A percentile compares a stretch with the other conserved stretches of the same genome.
Evolutionary conservation across 139 green algal species (phyloP).

Genomic region (Picochlorum sp.): DNA sequence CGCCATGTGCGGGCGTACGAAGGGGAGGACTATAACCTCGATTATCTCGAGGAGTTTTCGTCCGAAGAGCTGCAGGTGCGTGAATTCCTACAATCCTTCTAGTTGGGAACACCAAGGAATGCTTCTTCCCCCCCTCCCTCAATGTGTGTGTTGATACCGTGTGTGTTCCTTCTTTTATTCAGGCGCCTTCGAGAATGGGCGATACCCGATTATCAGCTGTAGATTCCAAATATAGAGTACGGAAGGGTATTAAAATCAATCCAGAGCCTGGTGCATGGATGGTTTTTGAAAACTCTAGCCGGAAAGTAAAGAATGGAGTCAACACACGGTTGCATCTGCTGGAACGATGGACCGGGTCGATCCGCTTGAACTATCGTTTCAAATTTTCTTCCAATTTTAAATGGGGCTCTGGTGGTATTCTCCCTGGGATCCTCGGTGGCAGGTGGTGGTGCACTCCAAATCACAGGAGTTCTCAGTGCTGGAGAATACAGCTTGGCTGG

Average conservation of each 20-base stretch:
- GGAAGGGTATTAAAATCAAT: neutral
- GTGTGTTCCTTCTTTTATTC: no score
- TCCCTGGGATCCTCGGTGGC: constrained; percentile 1
- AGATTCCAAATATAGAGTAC: neutral
- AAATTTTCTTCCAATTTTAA: constrained; percentile 5
- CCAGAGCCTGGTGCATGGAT: neutral
- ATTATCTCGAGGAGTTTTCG: neutral
- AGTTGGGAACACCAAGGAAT: no score
- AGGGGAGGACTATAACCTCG: neutral
- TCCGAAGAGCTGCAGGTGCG: no score
- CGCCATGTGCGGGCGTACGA: neutral
- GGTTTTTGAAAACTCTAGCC: neutral
- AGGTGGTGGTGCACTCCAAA: constrained; percentile 4
- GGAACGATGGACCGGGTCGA: neutral
- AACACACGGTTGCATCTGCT: neutral
- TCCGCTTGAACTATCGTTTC: constrained; percentile 1
- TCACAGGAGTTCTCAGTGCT: neutral
- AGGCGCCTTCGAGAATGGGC: no score
- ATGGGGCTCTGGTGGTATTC: neutral
- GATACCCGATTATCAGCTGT: neutral
- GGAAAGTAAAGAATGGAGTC: neutral
- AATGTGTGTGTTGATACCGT: no score
- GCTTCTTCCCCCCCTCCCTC: no score
- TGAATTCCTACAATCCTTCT: no score
- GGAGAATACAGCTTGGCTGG: constrained; percentile 10